These are phyloP conservation scores for Scheffersomyces ergatensis DNA, from an alignment of 805 yeast genomes.

Conservation along the genomic window DNA sequence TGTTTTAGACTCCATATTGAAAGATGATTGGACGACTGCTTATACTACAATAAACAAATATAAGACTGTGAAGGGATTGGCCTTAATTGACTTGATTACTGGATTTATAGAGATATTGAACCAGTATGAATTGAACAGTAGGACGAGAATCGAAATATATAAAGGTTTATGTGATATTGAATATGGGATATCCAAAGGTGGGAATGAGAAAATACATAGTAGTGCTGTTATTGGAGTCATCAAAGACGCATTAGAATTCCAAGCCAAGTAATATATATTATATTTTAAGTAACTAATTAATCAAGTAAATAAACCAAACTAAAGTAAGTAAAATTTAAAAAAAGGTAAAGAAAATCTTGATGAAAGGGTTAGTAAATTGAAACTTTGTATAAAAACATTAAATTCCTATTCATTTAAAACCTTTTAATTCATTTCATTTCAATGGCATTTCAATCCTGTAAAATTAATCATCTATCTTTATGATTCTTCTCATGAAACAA, in stretches of 20 bases:
- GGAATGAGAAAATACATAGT: slow-evolving; percentile 84
- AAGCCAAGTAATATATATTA: not conserved
- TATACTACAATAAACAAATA: slow-evolving; percentile 62
- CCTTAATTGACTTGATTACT: slow-evolving; percentile 78
- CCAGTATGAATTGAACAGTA: slow-evolving; percentile 60
- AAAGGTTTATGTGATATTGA: slow-evolving; percentile 83
- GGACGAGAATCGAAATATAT: slow-evolving; percentile 62
- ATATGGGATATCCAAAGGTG: slow-evolving; percentile 88
- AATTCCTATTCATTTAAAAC: too few species aligned
- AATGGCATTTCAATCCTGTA: too few species aligned
- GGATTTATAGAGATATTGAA: slow-evolving; percentile 74
- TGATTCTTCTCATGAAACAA: slow-evolving; percentile 22
- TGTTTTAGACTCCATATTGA: slow-evolving; percentile 71
- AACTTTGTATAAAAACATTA: too few species aligned
- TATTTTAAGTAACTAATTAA: too few species aligned
- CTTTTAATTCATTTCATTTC: too few species aligned
- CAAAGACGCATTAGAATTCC: slow-evolving; percentile 57
- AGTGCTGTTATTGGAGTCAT: slow-evolving; percentile 89
- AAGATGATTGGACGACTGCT: slow-evolving; percentile 86
- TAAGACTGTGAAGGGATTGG: slow-evolving; percentile 77
- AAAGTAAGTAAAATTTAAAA: too few species aligned
- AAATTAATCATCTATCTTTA: slow-evolving; percentile 15
- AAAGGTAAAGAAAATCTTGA: too few species aligned
- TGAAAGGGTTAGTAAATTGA: too few species aligned
- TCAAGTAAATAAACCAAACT: too few species aligned